These are phyloP conservation scores for Rhynchospora tenuis DNA, from an alignment of 176 grass and related monocot genomes.

Conservation along the genomic window DNA sequence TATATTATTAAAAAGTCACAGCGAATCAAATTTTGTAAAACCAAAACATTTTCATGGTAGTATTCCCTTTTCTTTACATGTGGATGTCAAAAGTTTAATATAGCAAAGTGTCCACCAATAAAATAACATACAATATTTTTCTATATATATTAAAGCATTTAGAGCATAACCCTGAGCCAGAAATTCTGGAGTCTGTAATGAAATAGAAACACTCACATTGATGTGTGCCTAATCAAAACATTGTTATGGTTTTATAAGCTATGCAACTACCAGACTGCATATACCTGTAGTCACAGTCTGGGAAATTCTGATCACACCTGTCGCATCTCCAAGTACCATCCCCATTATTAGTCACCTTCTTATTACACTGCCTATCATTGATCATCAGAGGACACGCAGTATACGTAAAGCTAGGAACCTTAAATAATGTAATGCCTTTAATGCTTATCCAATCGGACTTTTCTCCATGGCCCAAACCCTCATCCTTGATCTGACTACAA, in stretches of 20 bases:
- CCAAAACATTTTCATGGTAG: not conserved
- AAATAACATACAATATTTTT: not conserved
- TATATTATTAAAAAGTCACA: not conserved
- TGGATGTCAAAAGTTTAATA: not conserved
- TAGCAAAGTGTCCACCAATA: not conserved
- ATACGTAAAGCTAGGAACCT: conserved; percentile 50
- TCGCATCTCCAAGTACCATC: conserved; percentile 72
- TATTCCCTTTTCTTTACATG: not conserved
- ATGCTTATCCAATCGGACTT: conserved; percentile 69
- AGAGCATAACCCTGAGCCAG: not conserved
- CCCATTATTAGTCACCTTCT: conserved; percentile 79
- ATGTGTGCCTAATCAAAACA: not conserved
- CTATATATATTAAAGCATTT: not conserved
- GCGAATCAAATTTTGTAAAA: not conserved
- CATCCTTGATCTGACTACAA: conserved; percentile 63
- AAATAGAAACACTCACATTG: not conserved
- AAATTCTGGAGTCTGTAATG: not conserved
- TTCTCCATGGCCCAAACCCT: conserved; percentile 41
- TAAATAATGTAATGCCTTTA: conserved; percentile 47
- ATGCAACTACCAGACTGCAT: not conserved
- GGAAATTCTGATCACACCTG: conserved; percentile 40
- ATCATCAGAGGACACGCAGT: conserved; percentile 45
- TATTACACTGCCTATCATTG: conserved; percentile 45
- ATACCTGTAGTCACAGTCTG: conserved; percentile 43
- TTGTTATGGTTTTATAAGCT: not conserved